phyloP scores from a whole-genome alignment of 805 yeast genomes.

The Zygoascus tannicola region DNA sequence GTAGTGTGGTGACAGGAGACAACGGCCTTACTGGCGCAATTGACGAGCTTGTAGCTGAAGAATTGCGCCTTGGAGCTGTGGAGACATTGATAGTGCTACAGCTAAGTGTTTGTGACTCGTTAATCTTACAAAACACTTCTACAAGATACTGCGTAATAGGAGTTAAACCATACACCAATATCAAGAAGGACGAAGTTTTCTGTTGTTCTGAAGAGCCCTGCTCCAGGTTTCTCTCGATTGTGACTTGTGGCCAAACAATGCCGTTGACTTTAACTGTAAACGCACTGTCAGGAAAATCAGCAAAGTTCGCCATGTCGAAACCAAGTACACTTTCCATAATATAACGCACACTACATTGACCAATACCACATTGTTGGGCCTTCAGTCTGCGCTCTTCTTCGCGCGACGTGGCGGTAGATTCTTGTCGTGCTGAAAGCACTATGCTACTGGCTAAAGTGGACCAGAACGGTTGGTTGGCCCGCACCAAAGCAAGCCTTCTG shows the following conservation, averaged over 20 bases:
- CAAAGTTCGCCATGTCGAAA: conserved; percentile 21
- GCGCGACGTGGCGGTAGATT: conserved; percentile 8
- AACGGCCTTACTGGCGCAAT: conserved; percentile 28
- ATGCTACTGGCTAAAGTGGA: conserved; percentile 27
- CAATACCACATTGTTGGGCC: conserved; percentile 9
- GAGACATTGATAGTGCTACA: conserved; percentile 8
- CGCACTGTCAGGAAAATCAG: conserved; percentile 30
- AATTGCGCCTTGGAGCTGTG: conserved; percentile 8
- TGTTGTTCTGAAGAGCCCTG: neutral
- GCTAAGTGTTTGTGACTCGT: neutral
- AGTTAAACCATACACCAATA: conserved; percentile 56
- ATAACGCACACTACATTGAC: conserved; percentile 22
- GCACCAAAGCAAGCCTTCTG: conserved; percentile 20
- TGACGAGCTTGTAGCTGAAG: conserved; percentile 2
- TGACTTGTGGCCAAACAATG: conserved; percentile 58
- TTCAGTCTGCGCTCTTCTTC: conserved; percentile 4
- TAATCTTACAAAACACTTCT: conserved; percentile 30
- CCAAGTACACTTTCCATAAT: conserved; percentile 27
- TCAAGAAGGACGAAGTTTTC: conserved; percentile 27
- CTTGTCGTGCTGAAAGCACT: conserved; percentile 28
- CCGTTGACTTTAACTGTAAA: conserved; percentile 44
- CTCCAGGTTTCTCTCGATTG: conserved; percentile 28
- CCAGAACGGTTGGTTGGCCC: conserved; percentile 29
- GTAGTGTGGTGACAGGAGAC: conserved; percentile 55
- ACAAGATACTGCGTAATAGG: conserved; percentile 58